Conservation (phyloP, 2,329 filamentous ascomycete genomes). For the Mycosphaerelloides madeirae region DNA sequence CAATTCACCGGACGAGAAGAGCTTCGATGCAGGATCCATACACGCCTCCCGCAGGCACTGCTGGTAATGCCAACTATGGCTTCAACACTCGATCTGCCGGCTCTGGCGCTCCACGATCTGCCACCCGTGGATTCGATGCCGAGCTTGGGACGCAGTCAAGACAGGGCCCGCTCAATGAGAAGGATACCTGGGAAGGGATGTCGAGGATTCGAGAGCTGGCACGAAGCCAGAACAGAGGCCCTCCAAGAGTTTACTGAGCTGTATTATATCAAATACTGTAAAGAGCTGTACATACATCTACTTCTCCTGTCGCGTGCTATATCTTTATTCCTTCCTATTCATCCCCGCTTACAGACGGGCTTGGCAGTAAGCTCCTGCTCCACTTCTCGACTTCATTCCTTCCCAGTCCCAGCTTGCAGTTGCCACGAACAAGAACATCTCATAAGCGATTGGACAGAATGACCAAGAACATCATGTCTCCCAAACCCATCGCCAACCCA, state of each 20-base stretch:
- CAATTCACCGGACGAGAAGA: slow-evolving; percentile 20
- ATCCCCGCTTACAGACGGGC: neutral
- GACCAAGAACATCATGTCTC: slow-evolving; percentile 18
- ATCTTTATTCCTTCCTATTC: too few species aligned
- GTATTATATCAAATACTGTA: too few species aligned
- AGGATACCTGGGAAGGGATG: slow-evolving; percentile 1
- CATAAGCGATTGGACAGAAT: too few species aligned
- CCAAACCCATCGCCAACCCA: slow-evolving; percentile 32
- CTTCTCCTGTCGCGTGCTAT: too few species aligned
- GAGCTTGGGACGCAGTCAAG: slow-evolving; percentile 11
- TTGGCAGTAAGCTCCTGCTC: neutral
- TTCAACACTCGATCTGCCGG: neutral
- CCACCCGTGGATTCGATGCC: slow-evolving; percentile 24
- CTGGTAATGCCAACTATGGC: slow-evolving; percentile 25
- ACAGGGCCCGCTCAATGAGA: slow-evolving; percentile 2
- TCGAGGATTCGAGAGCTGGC: slow-evolving; percentile 13
- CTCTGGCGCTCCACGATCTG: slow-evolving; percentile 3
- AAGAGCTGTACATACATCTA: too few species aligned
- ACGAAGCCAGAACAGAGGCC: too few species aligned
- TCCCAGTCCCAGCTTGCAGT: neutral
- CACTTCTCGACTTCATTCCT: neutral
- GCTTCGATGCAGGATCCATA: slow-evolving; percentile 10
- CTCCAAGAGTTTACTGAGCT: too few species aligned
- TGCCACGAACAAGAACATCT: neutral
- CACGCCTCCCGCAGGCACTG: slow-evolving; percentile 7